Conservation (phyloP, 257 asterid species). For the Plantago elongata region DNA sequence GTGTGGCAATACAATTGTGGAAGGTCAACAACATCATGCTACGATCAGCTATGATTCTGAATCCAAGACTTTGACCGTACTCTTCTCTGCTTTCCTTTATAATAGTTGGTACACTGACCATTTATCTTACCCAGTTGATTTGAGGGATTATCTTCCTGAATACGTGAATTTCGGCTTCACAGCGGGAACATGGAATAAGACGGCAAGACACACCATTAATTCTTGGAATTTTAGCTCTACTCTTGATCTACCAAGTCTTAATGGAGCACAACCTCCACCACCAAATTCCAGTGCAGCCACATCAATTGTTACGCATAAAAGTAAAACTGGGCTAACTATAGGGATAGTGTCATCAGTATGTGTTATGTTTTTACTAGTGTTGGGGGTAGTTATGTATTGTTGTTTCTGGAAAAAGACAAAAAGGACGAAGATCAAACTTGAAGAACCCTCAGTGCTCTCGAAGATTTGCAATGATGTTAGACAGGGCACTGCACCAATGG, state of each 20-base stretch:
- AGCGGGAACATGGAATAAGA: conserved; percentile 17
- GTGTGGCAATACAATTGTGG: not conserved
- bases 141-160: conserved; percentile 27
- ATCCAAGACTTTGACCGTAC: conserved; percentile 12
- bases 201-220: conserved; percentile 5
- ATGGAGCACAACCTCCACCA: not conserved
- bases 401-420: conserved; percentile 11
- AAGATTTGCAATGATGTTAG: conserved; percentile 21
- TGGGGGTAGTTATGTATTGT: not conserved
- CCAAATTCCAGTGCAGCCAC: not conserved
- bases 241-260: not conserved
- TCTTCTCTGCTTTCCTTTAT: not conserved
- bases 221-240: conserved; percentile 27
- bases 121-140: conserved; percentile 7
- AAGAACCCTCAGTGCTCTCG: not conserved
- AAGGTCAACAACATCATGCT: conserved; percentile 1
- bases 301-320: not conserved
- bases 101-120: no score
- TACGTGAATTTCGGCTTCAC: conserved; percentile 30
- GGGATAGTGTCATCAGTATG: conserved; percentile 10
- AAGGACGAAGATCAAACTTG: not conserved
- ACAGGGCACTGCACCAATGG: conserved; percentile 18
- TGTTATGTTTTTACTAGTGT: no score
- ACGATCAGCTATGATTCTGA: conserved; percentile 24
- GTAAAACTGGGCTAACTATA: conserved; percentile 3